phyloP scores from a whole-genome alignment of 768 basidiomycete species.

The Serpula lacrymans region DNA sequence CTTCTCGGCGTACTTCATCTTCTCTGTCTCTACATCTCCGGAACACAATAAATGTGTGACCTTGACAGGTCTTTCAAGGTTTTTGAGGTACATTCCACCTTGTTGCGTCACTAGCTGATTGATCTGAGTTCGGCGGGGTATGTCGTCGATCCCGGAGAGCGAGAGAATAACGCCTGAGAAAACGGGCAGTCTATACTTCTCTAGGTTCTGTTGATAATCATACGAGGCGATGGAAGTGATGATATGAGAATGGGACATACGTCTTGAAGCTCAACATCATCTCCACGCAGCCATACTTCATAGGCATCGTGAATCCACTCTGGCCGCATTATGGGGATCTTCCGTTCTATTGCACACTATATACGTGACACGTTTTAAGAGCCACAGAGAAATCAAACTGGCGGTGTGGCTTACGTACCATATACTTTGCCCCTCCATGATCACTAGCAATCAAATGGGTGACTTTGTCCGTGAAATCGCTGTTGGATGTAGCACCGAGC shows the following conservation, averaged over 20 bases:
- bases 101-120: slow-evolving; percentile 53
- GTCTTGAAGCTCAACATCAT: slow-evolving; percentile 66
- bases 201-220: slow-evolving; percentile 45
- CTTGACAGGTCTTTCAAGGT: slow-evolving; percentile 70
- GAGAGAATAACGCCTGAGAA: slow-evolving; percentile 72
- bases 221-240: background rate
- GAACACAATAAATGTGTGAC: slow-evolving; percentile 87
- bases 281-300: slow-evolving; percentile 72
- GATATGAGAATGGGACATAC: slow-evolving; percentile 34
- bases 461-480: slow-evolving; percentile 79
- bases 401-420: slow-evolving; percentile 37
- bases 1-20: slow-evolving; percentile 76
- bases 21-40: slow-evolving; percentile 62
- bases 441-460: slow-evolving; percentile 82
- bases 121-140: slow-evolving; percentile 58
- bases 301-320: slow-evolving; percentile 77
- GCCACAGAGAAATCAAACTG: slow-evolving; percentile 1
- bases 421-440: slow-evolving; percentile 85
- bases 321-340: slow-evolving; percentile 75
- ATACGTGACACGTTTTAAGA: slow-evolving; percentile 4
- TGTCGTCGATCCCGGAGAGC: slow-evolving; percentile 71
- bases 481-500: slow-evolving; percentile 69
- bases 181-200: slow-evolving; percentile 60
- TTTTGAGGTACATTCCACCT: slow-evolving; percentile 70
- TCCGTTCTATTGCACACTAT: slow-evolving; percentile 79